A percentile compares a stretch with the other conserved stretches of the same genome.
phyloP scores from a whole-genome alignment of 495 filamentous ascomycete genomes.

The Apodospora peruviana region DNA sequence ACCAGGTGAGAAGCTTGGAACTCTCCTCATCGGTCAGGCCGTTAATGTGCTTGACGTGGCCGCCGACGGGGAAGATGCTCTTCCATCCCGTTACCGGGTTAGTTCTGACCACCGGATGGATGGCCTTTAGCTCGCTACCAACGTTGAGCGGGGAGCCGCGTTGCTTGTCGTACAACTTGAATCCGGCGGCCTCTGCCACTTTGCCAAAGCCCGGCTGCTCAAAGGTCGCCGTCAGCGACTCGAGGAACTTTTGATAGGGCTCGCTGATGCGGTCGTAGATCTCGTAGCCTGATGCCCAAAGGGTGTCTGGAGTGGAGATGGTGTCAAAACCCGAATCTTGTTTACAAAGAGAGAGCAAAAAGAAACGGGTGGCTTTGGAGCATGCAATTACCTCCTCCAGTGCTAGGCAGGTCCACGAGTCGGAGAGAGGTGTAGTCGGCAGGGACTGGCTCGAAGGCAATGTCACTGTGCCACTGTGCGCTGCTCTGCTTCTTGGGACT shows the following conservation, averaged over 20 bases:
- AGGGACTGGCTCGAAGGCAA: conserved; percentile 58
- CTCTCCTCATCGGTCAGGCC: conserved; percentile 59
- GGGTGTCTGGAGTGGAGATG: conserved; percentile 18
- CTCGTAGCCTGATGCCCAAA: conserved; percentile 71
- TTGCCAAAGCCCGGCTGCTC: conserved; percentile 53
- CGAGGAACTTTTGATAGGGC: conserved; percentile 62
- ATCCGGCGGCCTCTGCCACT: conserved; percentile 45
- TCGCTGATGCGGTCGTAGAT: conserved; percentile 65
- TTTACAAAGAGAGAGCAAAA: too few species aligned
- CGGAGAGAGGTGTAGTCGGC: conserved; percentile 60
- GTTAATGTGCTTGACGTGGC: conserved; percentile 59
- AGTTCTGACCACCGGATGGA: conserved; percentile 67
- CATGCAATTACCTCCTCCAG: conserved; percentile 51
- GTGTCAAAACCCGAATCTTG: not conserved
- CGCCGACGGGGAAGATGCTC: conserved; percentile 58
- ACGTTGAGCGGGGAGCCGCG: conserved; percentile 62
- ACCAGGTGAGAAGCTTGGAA: conserved; percentile 51
- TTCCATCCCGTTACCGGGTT: conserved; percentile 81
- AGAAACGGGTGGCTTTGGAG: too few species aligned
- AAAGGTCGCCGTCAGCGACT: conserved; percentile 60
- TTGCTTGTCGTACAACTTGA: conserved; percentile 49
- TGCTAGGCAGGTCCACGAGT: conserved; percentile 54
- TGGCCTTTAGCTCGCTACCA: conserved; percentile 51
- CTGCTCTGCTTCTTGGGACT: conserved; percentile 32
- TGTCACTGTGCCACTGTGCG: conserved; percentile 58